Evolutionary conservation across 352 stramenopile species (phyloP).

Genomic region (Pythium aquatile): DNA sequence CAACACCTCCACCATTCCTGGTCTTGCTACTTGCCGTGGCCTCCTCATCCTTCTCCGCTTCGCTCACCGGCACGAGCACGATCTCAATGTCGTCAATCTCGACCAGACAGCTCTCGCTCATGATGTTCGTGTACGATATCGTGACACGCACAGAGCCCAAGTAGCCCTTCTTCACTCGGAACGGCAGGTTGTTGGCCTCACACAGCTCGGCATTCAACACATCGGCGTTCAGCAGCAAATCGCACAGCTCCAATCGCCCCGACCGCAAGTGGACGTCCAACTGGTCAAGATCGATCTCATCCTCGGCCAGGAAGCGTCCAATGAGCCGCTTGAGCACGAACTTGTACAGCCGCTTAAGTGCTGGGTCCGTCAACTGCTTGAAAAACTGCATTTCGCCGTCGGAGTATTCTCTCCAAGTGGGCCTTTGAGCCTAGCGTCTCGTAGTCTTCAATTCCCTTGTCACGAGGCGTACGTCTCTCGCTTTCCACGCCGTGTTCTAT

Average conservation of each 20-base stretch:
- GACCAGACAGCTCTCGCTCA: conserved; percentile 86
- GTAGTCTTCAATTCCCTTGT: neutral
- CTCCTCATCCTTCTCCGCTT: conserved; percentile 10
- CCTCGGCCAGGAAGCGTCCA: conserved; percentile 75
- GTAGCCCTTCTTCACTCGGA: conserved; percentile 86
- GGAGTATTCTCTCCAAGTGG: neutral
- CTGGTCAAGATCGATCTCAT: conserved; percentile 86
- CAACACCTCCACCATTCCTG: neutral
- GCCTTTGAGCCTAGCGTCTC: neutral
- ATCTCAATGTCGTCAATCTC: conserved; percentile 89
- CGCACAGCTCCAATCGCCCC: conserved; percentile 74
- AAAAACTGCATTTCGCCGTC: conserved; percentile 71
- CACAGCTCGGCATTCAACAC: conserved; percentile 81
- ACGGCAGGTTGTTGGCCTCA: conserved; percentile 62
- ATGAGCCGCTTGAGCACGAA: conserved; percentile 90
- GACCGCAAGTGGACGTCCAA: conserved; percentile 82
- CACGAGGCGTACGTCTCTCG: neutral
- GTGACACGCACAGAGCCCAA: conserved; percentile 79
- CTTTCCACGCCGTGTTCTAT: neutral
- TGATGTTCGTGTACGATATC: conserved; percentile 87
- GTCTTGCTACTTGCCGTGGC: neutral
- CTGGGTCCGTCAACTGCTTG: conserved; percentile 84
- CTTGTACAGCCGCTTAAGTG: conserved; percentile 90
- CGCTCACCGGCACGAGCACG: conserved; percentile 60
- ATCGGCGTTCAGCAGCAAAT: conserved; percentile 74